These are phyloP conservation scores for Chytriomyces sp. DNA, from an alignment of 192 early-diverging fungal genomes.

Conservation along the genomic window DNA sequence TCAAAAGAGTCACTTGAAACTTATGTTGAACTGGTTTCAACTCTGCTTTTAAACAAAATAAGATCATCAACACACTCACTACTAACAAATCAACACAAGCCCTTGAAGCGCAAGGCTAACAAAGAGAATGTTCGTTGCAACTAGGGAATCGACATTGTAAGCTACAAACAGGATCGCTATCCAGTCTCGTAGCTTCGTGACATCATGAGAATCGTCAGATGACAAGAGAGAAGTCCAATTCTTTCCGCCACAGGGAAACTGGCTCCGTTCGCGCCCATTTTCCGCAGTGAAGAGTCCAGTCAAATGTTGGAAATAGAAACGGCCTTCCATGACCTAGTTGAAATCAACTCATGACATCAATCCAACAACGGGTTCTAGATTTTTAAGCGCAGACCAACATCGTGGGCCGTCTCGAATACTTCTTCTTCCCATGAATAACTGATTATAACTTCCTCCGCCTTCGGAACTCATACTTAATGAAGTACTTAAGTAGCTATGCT, in stretches of 20 bases:
- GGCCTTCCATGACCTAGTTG: not conserved
- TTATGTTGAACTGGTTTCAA: not conserved
- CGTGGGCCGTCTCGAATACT: not conserved
- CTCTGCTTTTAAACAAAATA: no score
- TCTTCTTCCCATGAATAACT: conserved; percentile 1
- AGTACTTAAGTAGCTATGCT: conserved; percentile 9
- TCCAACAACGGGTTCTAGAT: not conserved
- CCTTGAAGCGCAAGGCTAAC: no score
- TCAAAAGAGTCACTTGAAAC: not conserved
- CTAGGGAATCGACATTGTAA: not conserved
- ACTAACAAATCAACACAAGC: no score
- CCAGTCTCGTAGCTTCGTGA: not conserved
- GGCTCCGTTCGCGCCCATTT: not conserved
- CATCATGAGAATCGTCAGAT: not conserved
- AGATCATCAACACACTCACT: no score
- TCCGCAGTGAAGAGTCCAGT: not conserved
- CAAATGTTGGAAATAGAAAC: conserved; percentile 11
- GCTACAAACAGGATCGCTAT: not conserved
- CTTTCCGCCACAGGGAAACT: not conserved
- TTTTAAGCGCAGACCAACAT: not conserved
- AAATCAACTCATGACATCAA: conserved; percentile 3
- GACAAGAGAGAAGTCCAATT: not conserved
- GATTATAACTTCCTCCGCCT: conserved; percentile 9
- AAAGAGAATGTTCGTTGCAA: no score
- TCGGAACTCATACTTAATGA: not conserved